phyloP scores from a whole-genome alignment of 1,284 basidiomycete species.

The Sanghuangporus baumii region DNA sequence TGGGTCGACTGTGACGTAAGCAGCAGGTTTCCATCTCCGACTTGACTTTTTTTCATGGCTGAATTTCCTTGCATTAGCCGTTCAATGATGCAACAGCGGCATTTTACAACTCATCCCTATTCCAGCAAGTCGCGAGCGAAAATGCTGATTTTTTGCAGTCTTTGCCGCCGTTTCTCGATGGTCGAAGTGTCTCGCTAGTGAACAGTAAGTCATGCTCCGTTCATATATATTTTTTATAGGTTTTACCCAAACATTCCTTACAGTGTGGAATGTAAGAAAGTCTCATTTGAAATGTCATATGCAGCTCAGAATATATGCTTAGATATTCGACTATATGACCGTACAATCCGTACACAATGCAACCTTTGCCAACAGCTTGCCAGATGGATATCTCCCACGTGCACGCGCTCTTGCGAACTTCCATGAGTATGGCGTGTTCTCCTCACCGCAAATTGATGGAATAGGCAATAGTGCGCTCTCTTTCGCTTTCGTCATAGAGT shows the following conservation, averaged over 20 bases:
- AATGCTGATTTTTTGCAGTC: slow-evolving; percentile 37
- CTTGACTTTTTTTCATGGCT: not conserved
- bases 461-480: slow-evolving; percentile 39
- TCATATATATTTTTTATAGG: not conserved
- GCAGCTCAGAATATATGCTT: not conserved
- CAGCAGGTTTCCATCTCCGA: not conserved
- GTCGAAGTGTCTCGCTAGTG: slow-evolving; percentile 33
- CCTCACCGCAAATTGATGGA: slow-evolving; percentile 29
- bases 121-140: slow-evolving; percentile 29
- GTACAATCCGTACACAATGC: slow-evolving; percentile 47
- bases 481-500: not conserved
- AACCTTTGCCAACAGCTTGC: slow-evolving; percentile 31
- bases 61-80: slow-evolving; percentile 7
- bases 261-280: slow-evolving; percentile 17
- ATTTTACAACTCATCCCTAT: slow-evolving; percentile 28
- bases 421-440: slow-evolving; percentile 45
- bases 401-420: slow-evolving; percentile 43
- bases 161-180: slow-evolving; percentile 34
- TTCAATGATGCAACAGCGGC: slow-evolving; percentile 17
- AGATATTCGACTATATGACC: slow-evolving; percentile 48
- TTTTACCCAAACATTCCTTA: not conserved
- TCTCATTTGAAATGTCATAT: not conserved
- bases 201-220: slow-evolving; percentile 33
- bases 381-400: slow-evolving; percentile 31
- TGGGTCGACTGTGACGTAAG: slow-evolving; percentile 35